phyloP scores from a whole-genome alignment of 768 basidiomycete genomes.

The Lactifluus volemus region DNA sequence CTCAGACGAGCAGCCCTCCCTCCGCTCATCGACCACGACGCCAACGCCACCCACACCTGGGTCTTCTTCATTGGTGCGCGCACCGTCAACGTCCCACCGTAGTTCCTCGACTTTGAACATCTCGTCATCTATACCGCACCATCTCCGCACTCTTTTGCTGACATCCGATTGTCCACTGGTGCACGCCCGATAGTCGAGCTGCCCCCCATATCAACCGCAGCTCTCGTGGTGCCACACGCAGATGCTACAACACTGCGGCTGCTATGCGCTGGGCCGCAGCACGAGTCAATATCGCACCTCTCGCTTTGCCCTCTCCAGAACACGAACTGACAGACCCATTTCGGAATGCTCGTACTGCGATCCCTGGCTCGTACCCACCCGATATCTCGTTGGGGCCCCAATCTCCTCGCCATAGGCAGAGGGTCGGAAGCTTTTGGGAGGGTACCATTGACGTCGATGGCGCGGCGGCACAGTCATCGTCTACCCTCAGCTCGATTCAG shows the following conservation, averaged over 20 bases:
- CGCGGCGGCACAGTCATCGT: constrained; percentile 9
- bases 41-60: background rate
- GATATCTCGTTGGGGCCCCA: constrained; percentile 29
- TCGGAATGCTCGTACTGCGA: constrained; percentile 58
- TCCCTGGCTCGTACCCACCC: constrained; percentile 51
- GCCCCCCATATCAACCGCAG: background rate
- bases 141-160: constrained; percentile 39
- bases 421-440: constrained; percentile 68
- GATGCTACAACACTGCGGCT: constrained; percentile 66
- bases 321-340: constrained; percentile 88
- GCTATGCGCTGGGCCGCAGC: constrained; percentile 83
- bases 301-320: constrained; percentile 85
- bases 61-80: background rate
- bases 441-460: constrained; percentile 61
- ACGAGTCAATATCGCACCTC: constrained; percentile 73
- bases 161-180: constrained; percentile 31
- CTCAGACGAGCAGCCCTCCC: constrained; percentile 8
- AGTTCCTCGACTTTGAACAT: constrained; percentile 15
- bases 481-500: constrained; percentile 24
- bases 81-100: constrained; percentile 9
- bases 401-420: constrained; percentile 47
- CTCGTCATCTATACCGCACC: constrained; percentile 26
- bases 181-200: constrained; percentile 20
- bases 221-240: constrained; percentile 28
- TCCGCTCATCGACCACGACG: background rate